phyloP scores from a whole-genome alignment of 2,329 filamentous ascomycete species.

The Colletotrichum phormii region DNA sequence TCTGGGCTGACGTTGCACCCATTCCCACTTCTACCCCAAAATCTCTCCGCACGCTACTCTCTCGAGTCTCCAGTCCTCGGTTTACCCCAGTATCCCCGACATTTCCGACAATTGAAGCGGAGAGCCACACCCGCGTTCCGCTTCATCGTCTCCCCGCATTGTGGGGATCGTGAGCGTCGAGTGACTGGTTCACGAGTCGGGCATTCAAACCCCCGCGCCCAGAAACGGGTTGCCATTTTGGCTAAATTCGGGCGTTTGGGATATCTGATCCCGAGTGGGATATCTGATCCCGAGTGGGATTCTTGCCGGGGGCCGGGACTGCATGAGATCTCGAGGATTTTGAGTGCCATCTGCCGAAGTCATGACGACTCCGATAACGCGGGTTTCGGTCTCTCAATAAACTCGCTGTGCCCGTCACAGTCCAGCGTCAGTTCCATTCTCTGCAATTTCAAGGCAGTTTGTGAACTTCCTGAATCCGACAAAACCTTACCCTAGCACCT shows the following conservation, averaged over 20 bases:
- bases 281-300: slow-evolving; percentile 15
- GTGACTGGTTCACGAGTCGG: neutral
- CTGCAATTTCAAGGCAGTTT: too few relatives aligned
- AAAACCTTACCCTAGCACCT: neutral
- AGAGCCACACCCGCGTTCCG: neutral
- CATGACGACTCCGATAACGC: slow-evolving; percentile 2
- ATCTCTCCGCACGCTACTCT: slow-evolving; percentile 21
- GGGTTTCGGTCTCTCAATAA: neutral
- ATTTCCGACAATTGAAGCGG: slow-evolving; percentile 5
- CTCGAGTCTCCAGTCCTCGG: neutral
- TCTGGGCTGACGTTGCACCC: slow-evolving; percentile 12
- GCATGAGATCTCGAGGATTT: neutral
- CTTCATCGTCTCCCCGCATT: slow-evolving; percentile 9
- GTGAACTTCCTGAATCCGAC: too few relatives aligned
- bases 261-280: slow-evolving; percentile 16
- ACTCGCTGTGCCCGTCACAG: neutral
- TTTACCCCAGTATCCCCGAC: slow-evolving; percentile 3
- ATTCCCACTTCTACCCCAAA: slow-evolving; percentile 15
- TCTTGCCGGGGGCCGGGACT: neutral
- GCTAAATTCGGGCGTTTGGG: slow-evolving; percentile 21
- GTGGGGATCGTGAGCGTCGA: neutral
- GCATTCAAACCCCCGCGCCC: slow-evolving; percentile 6
- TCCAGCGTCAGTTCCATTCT: too few relatives aligned
- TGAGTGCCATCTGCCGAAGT: neutral
- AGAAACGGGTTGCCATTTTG: neutral